These are phyloP conservation scores for Asterella californica DNA, from an alignment of 225 moss, liverwort and hornwort genomes.

Conservation along the genomic window DNA sequence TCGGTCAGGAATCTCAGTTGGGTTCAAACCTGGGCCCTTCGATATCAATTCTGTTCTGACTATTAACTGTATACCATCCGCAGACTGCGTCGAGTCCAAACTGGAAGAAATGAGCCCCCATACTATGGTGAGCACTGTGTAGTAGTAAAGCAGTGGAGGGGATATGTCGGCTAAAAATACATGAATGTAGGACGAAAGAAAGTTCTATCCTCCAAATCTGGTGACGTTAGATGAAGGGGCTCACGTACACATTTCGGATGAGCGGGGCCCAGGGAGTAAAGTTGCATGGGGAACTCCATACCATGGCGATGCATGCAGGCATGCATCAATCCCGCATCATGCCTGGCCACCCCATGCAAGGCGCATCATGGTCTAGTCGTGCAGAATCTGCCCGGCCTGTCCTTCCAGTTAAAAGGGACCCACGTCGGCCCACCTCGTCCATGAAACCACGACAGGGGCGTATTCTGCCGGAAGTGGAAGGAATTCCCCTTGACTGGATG, in stretches of 20 bases:
- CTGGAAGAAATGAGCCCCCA: background rate
- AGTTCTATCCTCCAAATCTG: slow-evolving; percentile 11
- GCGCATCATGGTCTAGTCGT: slow-evolving; percentile 6
- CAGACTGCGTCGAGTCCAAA: background rate
- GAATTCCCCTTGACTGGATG: slow-evolving; percentile 1
- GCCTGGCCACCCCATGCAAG: slow-evolving; percentile 11
- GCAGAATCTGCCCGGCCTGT: slow-evolving; percentile 4
- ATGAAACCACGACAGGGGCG: background rate
- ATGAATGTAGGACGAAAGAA: slow-evolving; percentile 1
- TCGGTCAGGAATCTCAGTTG: background rate
- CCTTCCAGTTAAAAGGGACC: background rate
- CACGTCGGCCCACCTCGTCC: slow-evolving; percentile 5
- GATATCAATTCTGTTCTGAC: background rate
- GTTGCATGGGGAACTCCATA: slow-evolving; percentile 3
- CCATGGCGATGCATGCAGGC: slow-evolving; percentile 1
- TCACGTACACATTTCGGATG: background rate
- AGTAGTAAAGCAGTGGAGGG: background rate
- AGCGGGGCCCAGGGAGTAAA: slow-evolving; percentile 10
- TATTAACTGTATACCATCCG: background rate
- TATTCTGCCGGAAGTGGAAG: slow-evolving; percentile 3
- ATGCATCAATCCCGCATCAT: slow-evolving; percentile 8
- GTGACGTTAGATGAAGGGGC: background rate
- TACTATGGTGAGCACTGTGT: background rate
- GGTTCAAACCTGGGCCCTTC: background rate
- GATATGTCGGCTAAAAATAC: slow-evolving; percentile 1